Conservation (phyloP, 257 asterid species). For the Eucommia ulmoides region DNA sequence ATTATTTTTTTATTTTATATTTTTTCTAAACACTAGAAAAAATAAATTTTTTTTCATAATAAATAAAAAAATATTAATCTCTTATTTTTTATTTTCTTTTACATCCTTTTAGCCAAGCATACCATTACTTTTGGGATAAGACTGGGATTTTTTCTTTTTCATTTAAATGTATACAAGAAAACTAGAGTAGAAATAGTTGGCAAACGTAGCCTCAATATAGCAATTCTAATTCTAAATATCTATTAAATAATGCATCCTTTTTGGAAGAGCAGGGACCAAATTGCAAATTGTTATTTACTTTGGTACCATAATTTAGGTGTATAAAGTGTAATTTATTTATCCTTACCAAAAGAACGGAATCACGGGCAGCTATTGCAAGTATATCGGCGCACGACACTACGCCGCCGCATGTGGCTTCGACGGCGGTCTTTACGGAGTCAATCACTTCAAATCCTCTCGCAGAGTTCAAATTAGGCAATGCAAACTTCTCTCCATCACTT, state of each 20-base stretch:
- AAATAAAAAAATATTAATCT: too few relatives aligned
- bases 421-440: conserved; percentile 46
- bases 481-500: conserved; percentile 55
- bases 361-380: conserved; percentile 59
- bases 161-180: too few relatives aligned
- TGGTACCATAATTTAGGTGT: too few relatives aligned
- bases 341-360: conserved; percentile 52
- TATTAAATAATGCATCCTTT: background rate
- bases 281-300: too few relatives aligned
- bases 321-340: too few relatives aligned
- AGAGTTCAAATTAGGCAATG: conserved; percentile 52
- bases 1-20: too few relatives aligned
- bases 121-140: too few relatives aligned
- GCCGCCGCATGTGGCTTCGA: conserved; percentile 49
- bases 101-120: background rate
- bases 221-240: background rate
- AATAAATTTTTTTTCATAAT: too few relatives aligned
- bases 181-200: background rate
- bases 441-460: conserved; percentile 76
- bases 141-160: too few relatives aligned
- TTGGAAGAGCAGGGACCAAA: background rate
- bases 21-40: too few relatives aligned
- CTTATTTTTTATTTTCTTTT: background rate
- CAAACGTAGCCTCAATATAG: background rate
- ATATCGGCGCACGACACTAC: conserved; percentile 79